Evolutionary conservation across 805 yeast genomes (phyloP).

Genomic region (Clavispora asparagi): DNA sequence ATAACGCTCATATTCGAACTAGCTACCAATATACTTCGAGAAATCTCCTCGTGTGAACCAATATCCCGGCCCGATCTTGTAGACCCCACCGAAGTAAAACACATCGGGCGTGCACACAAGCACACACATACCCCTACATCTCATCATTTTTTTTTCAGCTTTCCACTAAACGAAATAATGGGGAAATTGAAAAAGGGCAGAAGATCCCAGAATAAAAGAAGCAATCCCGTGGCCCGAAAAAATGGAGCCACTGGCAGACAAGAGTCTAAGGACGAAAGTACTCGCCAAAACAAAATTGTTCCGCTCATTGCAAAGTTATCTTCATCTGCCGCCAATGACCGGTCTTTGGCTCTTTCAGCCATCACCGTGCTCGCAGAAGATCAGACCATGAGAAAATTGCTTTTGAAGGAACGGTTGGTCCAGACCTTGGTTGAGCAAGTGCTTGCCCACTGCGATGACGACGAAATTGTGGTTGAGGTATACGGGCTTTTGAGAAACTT

Average conservation of each 20-base stretch:
- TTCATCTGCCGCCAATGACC: slow-evolving; percentile 62
- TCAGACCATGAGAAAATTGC: slow-evolving; percentile 49
- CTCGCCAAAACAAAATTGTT: slow-evolving; percentile 51
- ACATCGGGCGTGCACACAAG: background rate
- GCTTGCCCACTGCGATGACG: slow-evolving; percentile 59
- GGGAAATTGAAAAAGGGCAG: slow-evolving; percentile 68
- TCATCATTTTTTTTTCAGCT: background rate
- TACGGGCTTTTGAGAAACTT: slow-evolving; percentile 78
- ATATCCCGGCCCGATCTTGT: background rate
- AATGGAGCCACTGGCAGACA: slow-evolving; percentile 14
- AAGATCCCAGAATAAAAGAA: slow-evolving; percentile 31
- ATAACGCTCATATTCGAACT: no score
- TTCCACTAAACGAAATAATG: slow-evolving; percentile 33
- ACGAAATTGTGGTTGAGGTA: slow-evolving; percentile 75
- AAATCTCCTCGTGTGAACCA: no score
- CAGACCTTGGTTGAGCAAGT: slow-evolving; percentile 58
- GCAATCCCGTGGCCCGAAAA: slow-evolving; percentile 28
- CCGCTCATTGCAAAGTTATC: slow-evolving; percentile 66
- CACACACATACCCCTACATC: background rate
- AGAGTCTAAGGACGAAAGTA: slow-evolving; percentile 39
- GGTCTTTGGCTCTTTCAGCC: slow-evolving; percentile 71
- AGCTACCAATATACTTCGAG: background rate
- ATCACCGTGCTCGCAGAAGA: slow-evolving; percentile 71
- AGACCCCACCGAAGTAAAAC: background rate
- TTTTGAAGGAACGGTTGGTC: slow-evolving; percentile 69